Evolutionary conservation across 768 basidiomycete genomes (phyloP).

Genomic region (Royoungia palumana): DNA sequence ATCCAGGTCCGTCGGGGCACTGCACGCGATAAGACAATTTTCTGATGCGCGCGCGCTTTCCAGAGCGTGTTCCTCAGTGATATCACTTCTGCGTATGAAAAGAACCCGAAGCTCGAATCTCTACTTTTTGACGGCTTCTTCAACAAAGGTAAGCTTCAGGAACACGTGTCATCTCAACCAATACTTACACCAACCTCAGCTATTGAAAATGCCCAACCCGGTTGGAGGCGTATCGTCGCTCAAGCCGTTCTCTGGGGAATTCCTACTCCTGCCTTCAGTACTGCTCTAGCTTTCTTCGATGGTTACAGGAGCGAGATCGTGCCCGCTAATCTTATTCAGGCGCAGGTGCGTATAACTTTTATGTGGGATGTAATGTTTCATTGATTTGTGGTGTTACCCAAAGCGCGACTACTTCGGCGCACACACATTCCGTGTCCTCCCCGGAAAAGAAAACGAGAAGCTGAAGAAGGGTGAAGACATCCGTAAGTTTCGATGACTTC

Average conservation of each 20-base stretch:
- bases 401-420: constrained; percentile 99
- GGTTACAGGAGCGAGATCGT: constrained; percentile 95
- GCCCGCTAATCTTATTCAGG: constrained; percentile 93
- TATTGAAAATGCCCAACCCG: constrained; percentile 91
- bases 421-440: constrained; percentile 93
- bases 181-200: constrained; percentile 41
- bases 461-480: constrained; percentile 83
- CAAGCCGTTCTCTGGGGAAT: constrained; percentile 98
- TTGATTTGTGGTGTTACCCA: constrained; percentile 6
- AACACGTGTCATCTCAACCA: background rate
- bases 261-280: constrained; percentile 96
- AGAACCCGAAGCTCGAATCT: constrained; percentile 82
- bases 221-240: constrained; percentile 96
- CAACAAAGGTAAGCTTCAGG: constrained; percentile 63
- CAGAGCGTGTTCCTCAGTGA: constrained; percentile 92
- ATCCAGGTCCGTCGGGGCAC: constrained; percentile 64
- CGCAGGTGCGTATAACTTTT: constrained; percentile 52
- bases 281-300: constrained; percentile 97
- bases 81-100: constrained; percentile 86
- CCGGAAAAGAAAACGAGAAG: constrained; percentile 84
- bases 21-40: constrained; percentile 7
- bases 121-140: constrained; percentile 97
- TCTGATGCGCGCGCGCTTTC: constrained; percentile 8
- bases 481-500: constrained; percentile 51
- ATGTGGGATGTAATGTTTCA: background rate